Evolutionary conservation across 306 rosid genomes (phyloP).

Genomic region (Pterocarpus santalinus): DNA sequence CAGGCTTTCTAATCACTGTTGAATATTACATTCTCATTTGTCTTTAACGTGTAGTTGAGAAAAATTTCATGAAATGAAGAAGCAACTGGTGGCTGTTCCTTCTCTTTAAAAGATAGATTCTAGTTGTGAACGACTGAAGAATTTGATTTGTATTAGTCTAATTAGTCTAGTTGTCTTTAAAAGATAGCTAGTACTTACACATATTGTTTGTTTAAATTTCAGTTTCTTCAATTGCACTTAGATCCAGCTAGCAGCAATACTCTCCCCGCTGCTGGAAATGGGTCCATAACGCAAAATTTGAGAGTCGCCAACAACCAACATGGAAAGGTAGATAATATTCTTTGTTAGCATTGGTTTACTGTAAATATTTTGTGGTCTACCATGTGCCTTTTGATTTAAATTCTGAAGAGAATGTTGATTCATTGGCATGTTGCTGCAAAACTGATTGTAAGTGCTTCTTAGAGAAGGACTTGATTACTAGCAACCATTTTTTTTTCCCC

Average conservation of each 20-base stretch:
- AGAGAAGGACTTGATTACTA: conserved; percentile 46
- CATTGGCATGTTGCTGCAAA: conserved; percentile 10
- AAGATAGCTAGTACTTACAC: conserved; percentile 53
- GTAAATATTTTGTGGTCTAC: background rate
- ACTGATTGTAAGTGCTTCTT: conserved; percentile 25
- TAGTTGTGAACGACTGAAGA: conserved; percentile 23
- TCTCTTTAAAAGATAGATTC: conserved; percentile 31
- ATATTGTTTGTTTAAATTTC: conserved; percentile 54
- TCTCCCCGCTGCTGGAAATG: conserved; percentile 76
- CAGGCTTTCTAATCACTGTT: conserved; percentile 8
- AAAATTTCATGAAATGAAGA: background rate
- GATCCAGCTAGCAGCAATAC: conserved; percentile 92
- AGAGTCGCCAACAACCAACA: conserved; percentile 94
- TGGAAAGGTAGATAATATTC: conserved; percentile 77
- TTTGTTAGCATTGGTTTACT: conserved; percentile 27
- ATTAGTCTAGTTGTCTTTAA: conserved; percentile 36
- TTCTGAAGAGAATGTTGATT: too few relatives aligned
- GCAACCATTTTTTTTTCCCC: conserved; percentile 35
- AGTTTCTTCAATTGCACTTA: conserved; percentile 96
- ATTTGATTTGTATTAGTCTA: conserved; percentile 31
- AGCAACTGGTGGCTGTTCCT: conserved; percentile 1
- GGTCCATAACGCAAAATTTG: conserved; percentile 77
- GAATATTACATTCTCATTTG: conserved; percentile 8
- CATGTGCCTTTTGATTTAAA: too few relatives aligned
- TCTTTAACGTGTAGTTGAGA: too few relatives aligned